Base-by-base conservation (phyloP, 805 yeast species). In the Candida rishiriensis region DNA sequence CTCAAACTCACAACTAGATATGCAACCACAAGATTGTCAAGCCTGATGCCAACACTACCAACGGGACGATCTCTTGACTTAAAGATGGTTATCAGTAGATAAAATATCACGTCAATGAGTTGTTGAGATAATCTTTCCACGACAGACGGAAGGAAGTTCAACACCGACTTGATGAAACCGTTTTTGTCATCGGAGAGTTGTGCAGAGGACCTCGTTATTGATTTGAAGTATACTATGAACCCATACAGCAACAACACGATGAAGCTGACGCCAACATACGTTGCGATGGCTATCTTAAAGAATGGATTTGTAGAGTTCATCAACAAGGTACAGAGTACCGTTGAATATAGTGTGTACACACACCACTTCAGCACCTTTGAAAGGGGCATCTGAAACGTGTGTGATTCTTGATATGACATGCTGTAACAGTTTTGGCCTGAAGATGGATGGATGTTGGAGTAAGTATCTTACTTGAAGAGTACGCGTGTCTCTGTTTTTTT, bases 221-320 rank as follows among this genome's bases (percentile, higher is more conserved):
- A 48, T 28, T 54, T 58, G 38, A 56, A 48, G 29, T 53, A 53
- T 6, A 62, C 51, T 10, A 59, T 47, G 2, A 56, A 34, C 1
- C 61, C 54, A 38, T 59, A 63, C 7, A 51, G 15, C 1, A 46
- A 17, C 7, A 51, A 36, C 8, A 53, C 38, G 9, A 58, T 48
- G 3, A 46, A 38, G 16, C 52, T 54, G 14, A 59, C 36, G 2
- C 65, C 69, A 7, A 49, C 43, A 42, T 59, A 60, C 13, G 55
- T 36, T 2, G 66, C 68, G 34, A 63, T 17, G 11, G 59, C 48
- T 7, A 64, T 58, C 46, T 58, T 61, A 26, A 53, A 49, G 8
- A 64, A 17, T 4, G 61, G 61, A 39, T 56, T 59, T 11, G 57
- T 26, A 2, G 48, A 45, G 7, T 54, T 52, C 3, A 63, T 34